These are phyloP conservation scores for Neurospora sp. DNA, from an alignment of 495 filamentous ascomycete species.

Conservation along the genomic window DNA sequence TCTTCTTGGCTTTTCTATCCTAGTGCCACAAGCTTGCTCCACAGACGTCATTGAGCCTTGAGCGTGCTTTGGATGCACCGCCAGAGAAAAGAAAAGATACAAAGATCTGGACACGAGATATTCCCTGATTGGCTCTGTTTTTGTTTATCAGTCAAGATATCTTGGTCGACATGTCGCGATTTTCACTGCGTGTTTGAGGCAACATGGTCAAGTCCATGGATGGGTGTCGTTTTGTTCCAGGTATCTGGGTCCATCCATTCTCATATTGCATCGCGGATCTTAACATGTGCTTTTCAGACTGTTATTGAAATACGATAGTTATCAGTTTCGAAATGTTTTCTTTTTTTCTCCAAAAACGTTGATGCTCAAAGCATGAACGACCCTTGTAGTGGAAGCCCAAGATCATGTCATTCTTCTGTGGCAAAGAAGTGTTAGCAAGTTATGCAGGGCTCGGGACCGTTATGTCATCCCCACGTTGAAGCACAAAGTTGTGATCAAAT, in stretches of 20 bases:
- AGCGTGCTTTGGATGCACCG: background rate
- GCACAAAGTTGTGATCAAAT: background rate
- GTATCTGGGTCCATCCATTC: background rate
- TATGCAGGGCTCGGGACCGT: background rate
- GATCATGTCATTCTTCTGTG: background rate
- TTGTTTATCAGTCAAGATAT: background rate
- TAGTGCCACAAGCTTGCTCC: constrained; percentile 5
- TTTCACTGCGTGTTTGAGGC: background rate
- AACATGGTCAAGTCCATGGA: background rate
- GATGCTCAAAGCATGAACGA: background rate
- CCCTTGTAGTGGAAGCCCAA: background rate
- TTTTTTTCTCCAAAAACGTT: background rate
- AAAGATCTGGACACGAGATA: background rate
- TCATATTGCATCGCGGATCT: too few species aligned
- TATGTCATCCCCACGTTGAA: background rate
- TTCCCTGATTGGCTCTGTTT: background rate
- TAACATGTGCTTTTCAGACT: too few species aligned
- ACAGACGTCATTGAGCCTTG: constrained; percentile 12
- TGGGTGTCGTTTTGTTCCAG: background rate
- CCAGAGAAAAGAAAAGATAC: background rate
- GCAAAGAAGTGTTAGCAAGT: background rate
- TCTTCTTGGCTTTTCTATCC: too few species aligned
- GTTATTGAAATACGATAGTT: background rate
- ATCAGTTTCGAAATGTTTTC: too few species aligned
- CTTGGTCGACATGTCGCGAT: background rate